Conservation (phyloP, 75 land plant genomes). For the Sequoia sempervirens region DNA sequence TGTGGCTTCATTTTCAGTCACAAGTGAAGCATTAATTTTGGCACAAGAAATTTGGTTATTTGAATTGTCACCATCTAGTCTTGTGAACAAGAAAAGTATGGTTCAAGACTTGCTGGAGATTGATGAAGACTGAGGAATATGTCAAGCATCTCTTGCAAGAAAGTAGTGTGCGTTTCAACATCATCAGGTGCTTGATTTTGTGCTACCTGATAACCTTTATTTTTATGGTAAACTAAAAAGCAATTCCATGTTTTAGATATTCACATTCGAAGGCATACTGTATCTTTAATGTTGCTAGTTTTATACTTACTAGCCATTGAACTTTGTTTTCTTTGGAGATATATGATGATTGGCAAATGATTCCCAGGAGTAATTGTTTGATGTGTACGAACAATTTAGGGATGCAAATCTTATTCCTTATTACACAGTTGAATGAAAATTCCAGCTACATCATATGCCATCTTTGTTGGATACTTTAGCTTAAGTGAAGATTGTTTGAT, state of each 20-base stretch:
- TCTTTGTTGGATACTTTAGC: neutral
- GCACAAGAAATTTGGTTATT: no score
- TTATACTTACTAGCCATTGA: neutral
- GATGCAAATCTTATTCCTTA: neutral
- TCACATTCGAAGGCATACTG: neutral
- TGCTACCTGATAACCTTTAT: neutral
- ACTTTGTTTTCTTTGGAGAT: neutral
- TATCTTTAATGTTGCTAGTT: neutral
- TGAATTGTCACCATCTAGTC: no score
- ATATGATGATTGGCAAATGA: neutral
- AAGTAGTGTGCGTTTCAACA: no score
- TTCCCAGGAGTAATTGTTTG: neutral
- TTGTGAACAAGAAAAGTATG: no score
- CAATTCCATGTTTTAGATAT: neutral
- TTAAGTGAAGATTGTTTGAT: neutral
- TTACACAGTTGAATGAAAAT: neutral
- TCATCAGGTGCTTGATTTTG: neutral
- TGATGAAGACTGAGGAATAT: no score
- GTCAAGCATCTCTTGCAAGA: no score
- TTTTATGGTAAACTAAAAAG: neutral
- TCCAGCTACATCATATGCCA: neutral
- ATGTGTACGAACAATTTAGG: neutral
- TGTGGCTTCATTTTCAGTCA: no score
- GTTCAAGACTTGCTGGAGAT: no score
- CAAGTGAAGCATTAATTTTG: no score